Percentiles rank a stretch among this genome's conserved stretches.
These are phyloP conservation scores for Cladosporium halotolerans DNA, from an alignment of 2,329 filamentous ascomycete species.

Conservation along the genomic window DNA sequence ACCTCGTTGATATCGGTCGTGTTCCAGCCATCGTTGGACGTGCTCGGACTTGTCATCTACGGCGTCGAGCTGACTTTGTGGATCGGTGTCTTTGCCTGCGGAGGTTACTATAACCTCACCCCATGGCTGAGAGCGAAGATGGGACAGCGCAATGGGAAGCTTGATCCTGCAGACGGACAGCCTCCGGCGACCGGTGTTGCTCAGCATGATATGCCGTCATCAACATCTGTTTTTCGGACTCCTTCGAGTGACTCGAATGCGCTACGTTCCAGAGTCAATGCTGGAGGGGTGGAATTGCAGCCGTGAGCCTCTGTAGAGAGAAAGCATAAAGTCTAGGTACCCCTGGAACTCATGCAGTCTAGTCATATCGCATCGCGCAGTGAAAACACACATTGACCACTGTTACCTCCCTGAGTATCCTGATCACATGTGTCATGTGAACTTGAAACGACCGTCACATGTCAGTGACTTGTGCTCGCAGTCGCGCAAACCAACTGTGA, in stretches of 20 bases:
- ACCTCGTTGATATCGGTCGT: slow-evolving; percentile 60
- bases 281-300: neutral
- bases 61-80: slow-evolving; percentile 59
- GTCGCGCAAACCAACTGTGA: too few species aligned
- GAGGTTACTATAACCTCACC: slow-evolving; percentile 57
- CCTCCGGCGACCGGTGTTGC: slow-evolving; percentile 25
- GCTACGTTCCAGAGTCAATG: slow-evolving; percentile 17
- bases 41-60: slow-evolving; percentile 62
- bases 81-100: slow-evolving; percentile 60
- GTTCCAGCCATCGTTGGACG: slow-evolving; percentile 53
- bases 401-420: too few species aligned
- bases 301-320: neutral
- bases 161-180: neutral
- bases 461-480: too few species aligned
- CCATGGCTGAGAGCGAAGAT: slow-evolving; percentile 48
- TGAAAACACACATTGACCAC: too few species aligned
- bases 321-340: neutral
- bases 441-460: too few species aligned
- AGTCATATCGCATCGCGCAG: too few species aligned
- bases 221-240: slow-evolving; percentile 59
- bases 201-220: slow-evolving; percentile 50
- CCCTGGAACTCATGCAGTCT: neutral
- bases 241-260: slow-evolving; percentile 37
- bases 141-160: slow-evolving; percentile 12
- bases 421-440: too few species aligned